Evolutionary conservation across 1,284 basidiomycete species (phyloP), one percentile per base, ranked within the genome.

Genomic region (Pascua sp.): DNA sequence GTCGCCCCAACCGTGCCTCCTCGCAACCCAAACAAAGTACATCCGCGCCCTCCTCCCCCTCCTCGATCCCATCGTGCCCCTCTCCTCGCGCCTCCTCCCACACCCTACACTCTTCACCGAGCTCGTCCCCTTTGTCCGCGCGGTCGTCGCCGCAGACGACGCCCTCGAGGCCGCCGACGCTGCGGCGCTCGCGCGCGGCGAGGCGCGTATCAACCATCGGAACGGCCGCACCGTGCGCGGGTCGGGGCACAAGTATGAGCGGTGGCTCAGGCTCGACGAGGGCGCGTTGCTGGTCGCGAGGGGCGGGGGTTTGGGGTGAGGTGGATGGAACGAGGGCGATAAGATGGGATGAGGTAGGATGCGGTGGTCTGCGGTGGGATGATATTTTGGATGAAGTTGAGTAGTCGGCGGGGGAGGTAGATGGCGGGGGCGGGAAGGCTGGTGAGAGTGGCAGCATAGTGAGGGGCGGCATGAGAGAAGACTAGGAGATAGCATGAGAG

Each of bases 141-240:
- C 78, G 55, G 88, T 95, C 73, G 84, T 88, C n/a, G 69, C 60
- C 13, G 78, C 79, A 24, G 91, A 95, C 65, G 89, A 91, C 63
- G 70, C 59, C 1, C 58, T 76, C 16, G 64, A 74, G 49, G 57
- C 52, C 9, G 71, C 63, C 11, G 72, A 76, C 51, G 57, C 65
- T n/a, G 63, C 61, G 4, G 67, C 68, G 11, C 49, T 65, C 2
- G 62, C 58, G 7, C 45, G 54, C 13, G 75, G 75, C 15, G 66
- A 64, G 13, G 57, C 59, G 16, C 43, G 69, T 15, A 53, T 72
- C 16, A 75, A 76, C 56, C 59, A 68, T 43, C 69, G 70, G 42
- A 77, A 70, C 2, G 76, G 76, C 0, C 65, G 75, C 46, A 63
- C 69, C 5, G 62, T 74, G 24, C 59, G 72, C 40, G 47, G 39